Base-by-base conservation (phyloP, 2,329 filamentous ascomycete species). In the Aureobasidium sp. region DNA sequence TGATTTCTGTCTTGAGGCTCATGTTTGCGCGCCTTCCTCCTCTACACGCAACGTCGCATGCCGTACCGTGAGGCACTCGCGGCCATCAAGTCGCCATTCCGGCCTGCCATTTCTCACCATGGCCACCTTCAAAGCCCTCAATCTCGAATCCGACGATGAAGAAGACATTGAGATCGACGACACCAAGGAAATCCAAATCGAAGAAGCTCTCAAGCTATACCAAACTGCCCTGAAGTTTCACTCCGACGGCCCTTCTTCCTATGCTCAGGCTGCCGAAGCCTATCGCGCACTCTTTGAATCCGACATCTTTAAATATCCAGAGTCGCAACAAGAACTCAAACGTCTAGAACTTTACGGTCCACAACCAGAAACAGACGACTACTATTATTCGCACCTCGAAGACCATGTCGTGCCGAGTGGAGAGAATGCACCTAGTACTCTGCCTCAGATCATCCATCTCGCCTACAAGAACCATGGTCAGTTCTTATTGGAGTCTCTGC, bases 391-490 rank as follows among this genome's bases (percentile, higher is more conserved):
- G 15, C 65, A 69, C 24, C 69, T 70, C 62, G 64, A 65, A 27
- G 65, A 60, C 65, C 29, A 63, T 64, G 26, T 66, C 1, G 85
- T 59, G 71, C 64, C 29, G 63, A 64, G 17, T 44, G 61, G 65
- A n/a, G 91, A 95, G 66, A 87, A 85, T 32, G 85, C 86, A 2
- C 90, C 87, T 17, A 94, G 88, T 71, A 93, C 88, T 53, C 78
- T 97, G 10, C 87, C 90, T 0, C 92, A 97, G 71, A 92, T 95
- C 12, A 81, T 97, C 24, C 97, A 96, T 70, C 82, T 99, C 8
- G 89, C 93, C 1, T 91, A 95, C 79, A 99, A 97, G 75, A 99
- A 97, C 69, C 87, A 93, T 75, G 94, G 92, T 46, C 90, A 97
- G 71, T 97, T 96, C 71, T 79, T 88, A 63, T 79, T 99, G n/a